Base-by-base conservation (phyloP, 257 asterid genomes). In the Fraxinus americana region DNA sequence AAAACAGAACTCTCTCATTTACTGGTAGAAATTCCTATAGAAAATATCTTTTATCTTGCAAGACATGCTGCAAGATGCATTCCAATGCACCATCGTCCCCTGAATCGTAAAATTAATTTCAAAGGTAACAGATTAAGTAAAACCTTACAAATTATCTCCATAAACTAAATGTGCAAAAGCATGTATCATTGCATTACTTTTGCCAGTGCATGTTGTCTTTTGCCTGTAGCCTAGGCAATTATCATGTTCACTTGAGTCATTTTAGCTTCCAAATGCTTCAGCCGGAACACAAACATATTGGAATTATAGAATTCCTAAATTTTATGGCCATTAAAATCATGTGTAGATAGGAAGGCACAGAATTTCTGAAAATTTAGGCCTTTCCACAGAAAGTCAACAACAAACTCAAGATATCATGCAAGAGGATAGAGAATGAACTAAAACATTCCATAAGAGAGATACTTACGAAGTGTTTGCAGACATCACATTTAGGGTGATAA, bases 391-490 rank as follows among this genome's bases (percentile, higher is more conserved):
- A 1, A 17, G 61, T 52, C 23, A 17, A 52, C 61, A 17, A 52
- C 61, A 14, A 52, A 52, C 17, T 52, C 50, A n/a, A 34, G 23
- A 34, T 34, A 70, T 8, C 19, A 69, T 21, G 16, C 67, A 14
- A 7, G 57, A 74, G 38, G 35, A 38, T 69, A 77, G 57, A 30
- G 70, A 72, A 70, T 35, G 32, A 59, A 67, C 57, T 70, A 30
- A 74, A 78, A 67, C 34, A 41, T 32, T 16, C 38, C 71, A 17
- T 52, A 38, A 3, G 19, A 67, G 27, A 75, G 35, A 76, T 77
- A 90, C 98, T 93, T 85, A 95, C 99, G 9, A 93, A 93, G 83
- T 86, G 85, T 82, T 87, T 84, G 94, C 99, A 95, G 82, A 95
- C 88, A 71, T 93, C 99, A 77, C 98, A 95, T 85, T 93, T 93